Percentiles rank a stretch among this genome's conserved stretches.
Evolutionary conservation across 1,139 yeast species (phyloP).

Genomic region (Debaryomycetaceae sp.): DNA sequence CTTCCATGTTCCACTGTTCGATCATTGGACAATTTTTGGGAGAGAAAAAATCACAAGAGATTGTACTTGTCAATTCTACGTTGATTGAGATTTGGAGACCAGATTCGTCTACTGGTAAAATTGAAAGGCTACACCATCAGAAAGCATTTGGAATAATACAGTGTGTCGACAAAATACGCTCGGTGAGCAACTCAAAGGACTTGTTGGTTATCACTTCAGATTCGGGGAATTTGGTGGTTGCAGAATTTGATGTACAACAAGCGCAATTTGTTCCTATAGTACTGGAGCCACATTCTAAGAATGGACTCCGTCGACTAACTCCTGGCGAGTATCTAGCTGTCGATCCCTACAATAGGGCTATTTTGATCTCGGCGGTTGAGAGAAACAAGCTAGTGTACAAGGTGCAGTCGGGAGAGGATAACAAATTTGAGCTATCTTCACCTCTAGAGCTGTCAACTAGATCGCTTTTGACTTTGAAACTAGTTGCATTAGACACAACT

Average conservation of each 20-base stretch:
- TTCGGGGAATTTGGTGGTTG: constrained; percentile 67
- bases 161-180: constrained; percentile 45
- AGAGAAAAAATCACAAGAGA: constrained; percentile 52
- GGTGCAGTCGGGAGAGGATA: constrained; percentile 29
- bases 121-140: constrained; percentile 40
- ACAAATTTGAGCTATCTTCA: constrained; percentile 52
- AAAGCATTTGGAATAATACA: constrained; percentile 62
- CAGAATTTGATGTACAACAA: constrained; percentile 42
- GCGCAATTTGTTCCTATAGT: constrained; percentile 46
- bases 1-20: constrained; percentile 51
- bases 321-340: constrained; percentile 77
- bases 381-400: constrained; percentile 62
- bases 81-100: constrained; percentile 50
- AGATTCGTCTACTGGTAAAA: constrained; percentile 54
- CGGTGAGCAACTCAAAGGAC: constrained; percentile 54
- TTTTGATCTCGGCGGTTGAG: constrained; percentile 70
- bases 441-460: constrained; percentile 69
- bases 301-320: constrained; percentile 69
- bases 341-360: constrained; percentile 72
- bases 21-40: constrained; percentile 70
- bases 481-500: constrained; percentile 67
- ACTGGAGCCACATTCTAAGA: constrained; percentile 69
- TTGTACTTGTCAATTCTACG: constrained; percentile 57
- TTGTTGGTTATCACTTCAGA: constrained; percentile 71
- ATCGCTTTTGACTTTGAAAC: constrained; percentile 48